Percentiles rank a stretch among this genome's conserved stretches.
phyloP scores from a whole-genome alignment of 2,329 filamentous ascomycete genomes.

The Fusarium sp. region DNA sequence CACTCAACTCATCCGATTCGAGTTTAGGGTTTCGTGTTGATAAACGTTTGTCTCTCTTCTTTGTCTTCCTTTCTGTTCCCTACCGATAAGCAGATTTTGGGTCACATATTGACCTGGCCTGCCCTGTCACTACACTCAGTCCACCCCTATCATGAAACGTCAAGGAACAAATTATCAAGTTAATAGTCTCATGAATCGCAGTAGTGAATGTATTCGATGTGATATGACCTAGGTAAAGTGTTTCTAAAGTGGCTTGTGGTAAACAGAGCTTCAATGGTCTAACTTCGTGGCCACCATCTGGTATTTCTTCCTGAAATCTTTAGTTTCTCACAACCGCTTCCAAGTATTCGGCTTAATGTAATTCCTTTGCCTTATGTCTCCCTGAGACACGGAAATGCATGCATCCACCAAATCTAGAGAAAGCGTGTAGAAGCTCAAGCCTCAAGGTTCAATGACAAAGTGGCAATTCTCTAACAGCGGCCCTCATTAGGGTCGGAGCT shows the following conservation, averaged over 20 bases:
- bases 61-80: too few species aligned
- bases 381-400: too few species aligned
- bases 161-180: fast-evolving
- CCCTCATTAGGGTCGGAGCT: not conserved
- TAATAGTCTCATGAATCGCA: fast-evolving
- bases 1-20: not conserved
- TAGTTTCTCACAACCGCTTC: not conserved
- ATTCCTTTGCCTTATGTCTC: fast-evolving
- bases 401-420: not conserved
- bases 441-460: not conserved
- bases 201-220: not conserved
- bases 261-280: not conserved
- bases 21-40: not conserved
- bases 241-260: too few species aligned
- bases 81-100: not conserved
- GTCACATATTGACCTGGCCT: not conserved
- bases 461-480: not conserved
- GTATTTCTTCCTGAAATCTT: not conserved
- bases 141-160: not conserved
- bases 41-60: not conserved
- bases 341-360: too few species aligned
- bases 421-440: not conserved
- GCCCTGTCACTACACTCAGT: not conserved
- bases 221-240: fast-evolving
- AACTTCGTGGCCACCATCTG: not conserved